Base-by-base conservation (phyloP, 495 filamentous ascomycete genomes). In the Xylaria intraflava region DNA sequence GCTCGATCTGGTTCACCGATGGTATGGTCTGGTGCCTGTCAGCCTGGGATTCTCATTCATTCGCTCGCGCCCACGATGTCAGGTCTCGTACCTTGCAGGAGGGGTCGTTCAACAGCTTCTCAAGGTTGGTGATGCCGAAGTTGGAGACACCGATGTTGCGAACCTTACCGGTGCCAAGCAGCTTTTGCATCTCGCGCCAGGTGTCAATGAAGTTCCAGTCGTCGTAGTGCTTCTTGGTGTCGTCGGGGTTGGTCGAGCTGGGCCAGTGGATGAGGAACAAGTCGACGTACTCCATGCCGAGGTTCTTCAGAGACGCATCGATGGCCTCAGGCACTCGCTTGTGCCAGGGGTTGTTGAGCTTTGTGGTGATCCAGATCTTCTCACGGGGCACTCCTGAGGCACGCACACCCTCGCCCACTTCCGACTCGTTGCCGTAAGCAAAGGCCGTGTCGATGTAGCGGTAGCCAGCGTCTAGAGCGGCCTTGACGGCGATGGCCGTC, bases 251-350 rank as follows among this genome's bases (percentile, higher is more conserved):
- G 24, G 71, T 73, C 27, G 72, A 76, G 45, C 60, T 73, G 7
- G 89, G 89, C 89, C 88, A 94, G 71, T 94, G 88, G 71, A 93
- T 82, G 17, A 94, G 81, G 69, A 87, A 94, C 23, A 94, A 76
- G 61, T 95, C 89, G 49, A 95, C 81, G 58, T 94, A 95, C 62
- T 85, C 82, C 17, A 80, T 71, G 9, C 80, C 84, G 19, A 95
- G 76, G 59, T 75, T 78, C 70, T 84, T 81, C 49, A 94, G 77
- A 4, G 83, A 88, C 26, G 69, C 73, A 29, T 81, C 76, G 57
- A 94, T 81, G 36, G 83, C 88, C 65, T 88, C 81, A 38, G 83
- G 67, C 7, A 72, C 72, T 8, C 70, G 72, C 64, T 86, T 78
- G 73, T 95, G 89, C 80, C 82, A 88, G 46, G 83, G 72, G 76